Evolutionary conservation across 2,329 filamentous ascomycete species (phyloP), one percentile per base, ranked within the genome.

Genomic region (Pseudogymnoascus sp.): DNA sequence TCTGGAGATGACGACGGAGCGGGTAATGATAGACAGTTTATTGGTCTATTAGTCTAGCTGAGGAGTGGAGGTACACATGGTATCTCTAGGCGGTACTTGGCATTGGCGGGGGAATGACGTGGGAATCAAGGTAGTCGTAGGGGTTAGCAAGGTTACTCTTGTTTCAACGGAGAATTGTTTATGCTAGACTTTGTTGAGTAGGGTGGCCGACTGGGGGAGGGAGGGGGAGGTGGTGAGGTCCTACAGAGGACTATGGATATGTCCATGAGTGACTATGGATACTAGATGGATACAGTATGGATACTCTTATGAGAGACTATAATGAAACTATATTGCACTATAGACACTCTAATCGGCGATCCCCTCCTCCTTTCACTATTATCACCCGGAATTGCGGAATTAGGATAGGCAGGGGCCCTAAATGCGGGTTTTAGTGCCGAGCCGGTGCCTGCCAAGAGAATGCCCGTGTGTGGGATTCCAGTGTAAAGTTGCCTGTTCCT

Each of bases 381-480:
- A 28, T 31, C 46, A 53, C 23, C 46, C 46, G 46, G 46, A 53
- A 31, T 53, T 53, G 14, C 23, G 46, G 46, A 53, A 53, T 53
- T 53, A 25, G 23, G 46, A 53, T 53, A 31, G 46, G 25, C 46
- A 53, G 46, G 14, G 46, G 46, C 23, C 46, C 46, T 31, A 31
- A 49, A 49, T n/a, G 23, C 12, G 23, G 43, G 14, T 31, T 28
- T 49, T 49, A 49, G 43, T 12, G 43, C 42, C 42, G 42, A 43
- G 40, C 40, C 40, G 28, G 28, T 23, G 21, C 21, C 21, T 23
- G 21, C 21, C 21, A 23, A 23, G 28, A 31, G 8, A 3, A 6
- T 31, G 28, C 28, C 28, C 2, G 7, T 31, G 6, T 9, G 6
- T 9, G 7, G 28, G 28, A 31, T 31, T 31, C 8, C 28, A 31